These are phyloP conservation scores for Epicoccum nigrum DNA, from an alignment of 2,329 filamentous ascomycete genomes.

Conservation along the genomic window DNA sequence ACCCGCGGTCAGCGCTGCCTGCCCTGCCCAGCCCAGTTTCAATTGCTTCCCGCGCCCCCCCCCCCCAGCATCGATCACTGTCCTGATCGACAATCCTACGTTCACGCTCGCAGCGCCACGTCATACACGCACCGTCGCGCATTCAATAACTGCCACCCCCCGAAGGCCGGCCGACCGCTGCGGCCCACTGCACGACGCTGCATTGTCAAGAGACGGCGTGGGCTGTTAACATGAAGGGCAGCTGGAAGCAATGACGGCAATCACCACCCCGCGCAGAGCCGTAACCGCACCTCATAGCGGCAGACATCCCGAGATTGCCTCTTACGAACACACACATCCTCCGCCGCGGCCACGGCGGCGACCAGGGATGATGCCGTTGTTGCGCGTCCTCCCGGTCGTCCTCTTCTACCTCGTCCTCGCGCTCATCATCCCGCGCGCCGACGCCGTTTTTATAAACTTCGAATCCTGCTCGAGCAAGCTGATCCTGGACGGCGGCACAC, in stretches of 20 bases:
- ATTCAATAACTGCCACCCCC: conserved; percentile 1
- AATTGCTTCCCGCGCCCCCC: background rate
- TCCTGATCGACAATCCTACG: background rate
- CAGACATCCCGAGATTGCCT: conserved; percentile 31
- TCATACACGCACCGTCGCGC: conserved; percentile 6
- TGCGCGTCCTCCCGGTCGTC: conserved; percentile 23
- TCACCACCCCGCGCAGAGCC: conserved; percentile 24
- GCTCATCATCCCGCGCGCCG: conserved; percentile 33
- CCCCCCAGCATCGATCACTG: conserved; percentile 6
- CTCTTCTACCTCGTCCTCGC: conserved; percentile 34
- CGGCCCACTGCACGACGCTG: conserved; percentile 7
- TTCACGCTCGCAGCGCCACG: conserved; percentile 1
- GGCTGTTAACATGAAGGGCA: conserved; percentile 38
- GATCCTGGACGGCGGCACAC: conserved; percentile 64
- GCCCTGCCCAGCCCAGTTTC: conserved; percentile 2
- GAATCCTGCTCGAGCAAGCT: conserved; percentile 75
- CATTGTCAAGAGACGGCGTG: conserved; percentile 5
- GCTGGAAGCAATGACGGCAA: conserved; percentile 33
- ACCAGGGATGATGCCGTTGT: conserved; percentile 20
- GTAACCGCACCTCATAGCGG: conserved; percentile 11
- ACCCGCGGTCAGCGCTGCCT: conserved; percentile 5
- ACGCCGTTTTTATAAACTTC: conserved; percentile 71
- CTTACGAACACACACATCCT: conserved; percentile 36
- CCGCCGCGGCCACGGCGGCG: conserved; percentile 41
- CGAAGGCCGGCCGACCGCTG: conserved; percentile 7